phyloP scores from a whole-genome alignment of 805 yeast genomes.

The Teunomyces stri region DNA sequence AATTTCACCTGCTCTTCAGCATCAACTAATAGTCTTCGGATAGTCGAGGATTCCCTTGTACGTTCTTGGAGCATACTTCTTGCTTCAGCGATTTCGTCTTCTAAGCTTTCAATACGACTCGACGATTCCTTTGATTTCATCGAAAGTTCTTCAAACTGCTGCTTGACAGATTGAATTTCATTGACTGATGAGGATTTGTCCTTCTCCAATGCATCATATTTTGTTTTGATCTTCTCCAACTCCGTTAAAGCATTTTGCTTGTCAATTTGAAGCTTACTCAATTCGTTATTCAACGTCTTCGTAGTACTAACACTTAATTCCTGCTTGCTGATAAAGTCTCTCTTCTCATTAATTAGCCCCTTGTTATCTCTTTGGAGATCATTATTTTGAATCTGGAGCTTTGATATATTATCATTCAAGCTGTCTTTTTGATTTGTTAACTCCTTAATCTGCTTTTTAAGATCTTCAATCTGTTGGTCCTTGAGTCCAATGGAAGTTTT shows the following conservation, averaged over 20 bases:
- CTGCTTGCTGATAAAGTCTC: conserved; percentile 39
- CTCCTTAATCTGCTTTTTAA: conserved; percentile 33
- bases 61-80: conserved; percentile 74
- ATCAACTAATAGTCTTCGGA: conserved; percentile 67
- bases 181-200: conserved; percentile 37
- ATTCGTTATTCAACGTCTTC: conserved; percentile 31
- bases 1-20: conserved; percentile 56
- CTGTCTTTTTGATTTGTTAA: conserved; percentile 30
- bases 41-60: conserved; percentile 70
- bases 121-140: conserved; percentile 67
- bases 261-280: conserved; percentile 41
- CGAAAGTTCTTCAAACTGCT: conserved; percentile 69
- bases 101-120: conserved; percentile 60
- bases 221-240: conserved; percentile 38
- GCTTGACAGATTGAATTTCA: conserved; percentile 47
- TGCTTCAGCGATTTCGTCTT: conserved; percentile 80
- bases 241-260: conserved; percentile 40
- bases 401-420: conserved; percentile 36
- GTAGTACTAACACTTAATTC: conserved; percentile 35
- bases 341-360: conserved; percentile 36
- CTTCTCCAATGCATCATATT: conserved; percentile 29
- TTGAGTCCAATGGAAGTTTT: conserved; percentile 45
- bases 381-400: conserved; percentile 39
- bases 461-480: conserved; percentile 40
- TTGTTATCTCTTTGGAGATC: conserved; percentile 38